Conservation (phyloP, 352 stramenopile species). For the Peronosclerospora sorghi region DNA sequence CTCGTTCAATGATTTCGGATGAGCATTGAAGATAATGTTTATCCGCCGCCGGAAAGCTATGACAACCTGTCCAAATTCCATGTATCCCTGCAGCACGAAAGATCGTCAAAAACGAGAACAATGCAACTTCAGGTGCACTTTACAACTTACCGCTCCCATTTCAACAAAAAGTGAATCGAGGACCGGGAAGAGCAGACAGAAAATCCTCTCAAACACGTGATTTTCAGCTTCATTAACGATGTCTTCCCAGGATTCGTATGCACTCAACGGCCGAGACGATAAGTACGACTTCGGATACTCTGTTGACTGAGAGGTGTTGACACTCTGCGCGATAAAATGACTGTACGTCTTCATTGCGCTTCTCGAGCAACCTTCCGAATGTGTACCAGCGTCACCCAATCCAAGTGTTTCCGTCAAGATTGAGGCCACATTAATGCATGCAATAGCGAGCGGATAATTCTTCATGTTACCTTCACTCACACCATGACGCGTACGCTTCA, state of each 20-base stretch:
- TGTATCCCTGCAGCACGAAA: constrained; percentile 55
- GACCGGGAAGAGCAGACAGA: constrained; percentile 71
- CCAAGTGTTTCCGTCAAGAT: constrained; percentile 68
- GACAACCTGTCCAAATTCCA: constrained; percentile 82
- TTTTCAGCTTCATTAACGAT: constrained; percentile 58
- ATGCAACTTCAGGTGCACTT: neutral
- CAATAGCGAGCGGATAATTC: constrained; percentile 81
- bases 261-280: constrained; percentile 20
- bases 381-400: constrained; percentile 65
- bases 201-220: constrained; percentile 80
- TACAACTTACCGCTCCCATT: constrained; percentile 67
- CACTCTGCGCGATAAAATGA: constrained; percentile 46
- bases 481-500: constrained; percentile 63
- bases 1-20: constrained; percentile 47
- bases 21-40: constrained; percentile 57
- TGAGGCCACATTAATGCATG: constrained; percentile 73
- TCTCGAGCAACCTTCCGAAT: constrained; percentile 52
- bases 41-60: constrained; percentile 54
- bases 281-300: constrained; percentile 21
- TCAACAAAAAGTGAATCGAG: constrained; percentile 78
- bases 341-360: constrained; percentile 74
- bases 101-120: constrained; percentile 1
- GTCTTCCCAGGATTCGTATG: constrained; percentile 64
- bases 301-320: constrained; percentile 15
- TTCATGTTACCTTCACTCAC: constrained; percentile 84